Percentiles rank a stretch among this genome's conserved stretches.
These are phyloP conservation scores for Mortierella sp. DNA, from an alignment of 371 early-diverging fungal species.

Conservation along the genomic window DNA sequence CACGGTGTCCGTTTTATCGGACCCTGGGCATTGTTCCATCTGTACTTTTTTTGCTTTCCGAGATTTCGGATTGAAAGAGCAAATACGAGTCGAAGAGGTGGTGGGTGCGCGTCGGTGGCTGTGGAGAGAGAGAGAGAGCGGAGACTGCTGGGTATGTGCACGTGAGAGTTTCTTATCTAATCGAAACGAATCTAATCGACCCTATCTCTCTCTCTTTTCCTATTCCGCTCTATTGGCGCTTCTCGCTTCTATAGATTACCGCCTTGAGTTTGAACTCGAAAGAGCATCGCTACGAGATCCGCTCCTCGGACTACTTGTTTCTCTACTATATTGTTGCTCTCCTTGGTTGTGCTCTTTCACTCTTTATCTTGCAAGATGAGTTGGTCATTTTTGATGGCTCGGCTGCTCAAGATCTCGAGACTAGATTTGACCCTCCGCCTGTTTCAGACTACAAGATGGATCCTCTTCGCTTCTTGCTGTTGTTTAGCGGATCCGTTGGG, in stretches of 20 bases:
- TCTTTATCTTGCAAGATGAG: conserved; percentile 31
- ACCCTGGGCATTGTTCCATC: not conserved
- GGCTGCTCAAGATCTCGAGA: not conserved
- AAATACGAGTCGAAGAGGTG: not conserved
- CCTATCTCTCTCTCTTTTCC: not conserved
- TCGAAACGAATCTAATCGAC: not conserved
- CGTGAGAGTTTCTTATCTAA: not conserved
- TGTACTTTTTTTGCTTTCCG: not conserved
- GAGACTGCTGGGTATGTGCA: not conserved
- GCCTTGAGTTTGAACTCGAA: conserved; percentile 31
- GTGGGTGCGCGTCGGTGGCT: not conserved
- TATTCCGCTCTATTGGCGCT: not conserved
- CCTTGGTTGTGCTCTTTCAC: conserved; percentile 31
- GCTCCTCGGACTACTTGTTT: conserved; percentile 42
- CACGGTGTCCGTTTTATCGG: conserved; percentile 1
- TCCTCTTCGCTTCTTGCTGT: conserved; percentile 24
- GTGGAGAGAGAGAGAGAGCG: not conserved
- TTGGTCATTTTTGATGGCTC: not conserved
- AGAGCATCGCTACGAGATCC: conserved; percentile 40
- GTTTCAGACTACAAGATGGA: conserved; percentile 29
- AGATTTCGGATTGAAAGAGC: not conserved
- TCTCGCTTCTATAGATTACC: conserved; percentile 5
- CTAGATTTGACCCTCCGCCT: conserved; percentile 35
- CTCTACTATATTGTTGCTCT: conserved; percentile 35
- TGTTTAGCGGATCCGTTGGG: conserved; percentile 20